Evolutionary conservation across 331 rosid species (phyloP).

Genomic region (Acacia concinna): DNA sequence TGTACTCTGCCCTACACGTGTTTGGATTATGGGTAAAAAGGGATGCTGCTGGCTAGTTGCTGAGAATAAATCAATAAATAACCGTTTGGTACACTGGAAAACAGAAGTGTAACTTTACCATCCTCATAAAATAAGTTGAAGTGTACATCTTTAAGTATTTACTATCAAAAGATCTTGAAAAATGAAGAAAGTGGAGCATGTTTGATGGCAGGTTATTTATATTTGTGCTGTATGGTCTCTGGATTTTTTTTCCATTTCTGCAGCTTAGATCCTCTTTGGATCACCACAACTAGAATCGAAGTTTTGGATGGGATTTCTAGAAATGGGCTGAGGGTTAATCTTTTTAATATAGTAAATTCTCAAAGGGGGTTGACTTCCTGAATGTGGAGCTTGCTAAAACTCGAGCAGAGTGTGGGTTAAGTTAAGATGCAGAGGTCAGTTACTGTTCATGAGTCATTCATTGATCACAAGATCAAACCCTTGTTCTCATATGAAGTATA

Average conservation of each 20-base stretch:
- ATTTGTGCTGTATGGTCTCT: background rate
- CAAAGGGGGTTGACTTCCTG: background rate
- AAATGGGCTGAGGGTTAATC: background rate
- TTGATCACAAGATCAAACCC: background rate
- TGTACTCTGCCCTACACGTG: background rate
- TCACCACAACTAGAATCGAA: background rate
- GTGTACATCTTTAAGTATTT: background rate
- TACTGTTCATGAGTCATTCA: background rate
- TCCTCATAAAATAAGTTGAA: background rate
- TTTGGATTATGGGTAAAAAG: background rate
- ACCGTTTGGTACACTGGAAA: background rate
- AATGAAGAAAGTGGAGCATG: conserved; percentile 15
- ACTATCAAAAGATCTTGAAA: background rate
- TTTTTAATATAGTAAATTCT: background rate
- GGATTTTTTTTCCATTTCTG: background rate
- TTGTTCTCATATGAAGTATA: conserved; percentile 30
- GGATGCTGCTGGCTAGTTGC: background rate
- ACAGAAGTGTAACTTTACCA: background rate
- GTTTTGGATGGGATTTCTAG: background rate
- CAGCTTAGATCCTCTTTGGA: background rate
- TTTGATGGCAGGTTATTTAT: background rate
- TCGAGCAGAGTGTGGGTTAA: background rate
- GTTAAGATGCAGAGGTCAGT: background rate
- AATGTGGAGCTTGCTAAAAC: background rate
- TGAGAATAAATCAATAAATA: background rate